Percentiles rank a stretch among this genome's conserved stretches.
phyloP scores from a whole-genome alignment of 176 grass and related monocot species.

The Bothriochloa decipiens region DNA sequence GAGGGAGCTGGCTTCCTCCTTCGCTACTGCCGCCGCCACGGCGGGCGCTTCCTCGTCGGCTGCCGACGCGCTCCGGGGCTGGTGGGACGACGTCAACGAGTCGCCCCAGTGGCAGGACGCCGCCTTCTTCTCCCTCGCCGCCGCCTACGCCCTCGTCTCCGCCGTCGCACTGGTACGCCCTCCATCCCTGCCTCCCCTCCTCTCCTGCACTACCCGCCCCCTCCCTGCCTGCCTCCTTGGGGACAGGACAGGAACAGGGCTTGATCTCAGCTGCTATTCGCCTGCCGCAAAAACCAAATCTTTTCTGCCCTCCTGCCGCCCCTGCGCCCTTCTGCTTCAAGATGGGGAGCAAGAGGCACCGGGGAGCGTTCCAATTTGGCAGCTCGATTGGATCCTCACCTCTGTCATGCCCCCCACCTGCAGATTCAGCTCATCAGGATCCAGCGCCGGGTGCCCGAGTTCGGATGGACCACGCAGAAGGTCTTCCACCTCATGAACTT shows the following conservation, averaged over 20 bases:
- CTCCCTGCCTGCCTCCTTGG: background rate
- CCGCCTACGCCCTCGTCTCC: conserved; percentile 84
- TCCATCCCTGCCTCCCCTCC: background rate
- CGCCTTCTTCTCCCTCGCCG: conserved; percentile 85
- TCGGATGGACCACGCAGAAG: conserved; percentile 98
- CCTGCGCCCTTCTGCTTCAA: background rate
- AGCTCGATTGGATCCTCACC: background rate
- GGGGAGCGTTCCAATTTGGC: background rate
- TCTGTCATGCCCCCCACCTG: background rate
- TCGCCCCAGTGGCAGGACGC: conserved; percentile 78
- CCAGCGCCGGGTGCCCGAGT: conserved; percentile 81
- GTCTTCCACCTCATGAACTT: conserved; percentile 99
- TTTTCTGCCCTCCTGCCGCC: background rate
- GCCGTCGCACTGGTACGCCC: conserved; percentile 78
- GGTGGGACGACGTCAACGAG: conserved; percentile 81
- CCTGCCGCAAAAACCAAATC: background rate
- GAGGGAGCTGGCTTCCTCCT: conserved; percentile 43
- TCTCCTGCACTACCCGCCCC: too few species aligned
- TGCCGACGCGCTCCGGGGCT: conserved; percentile 40
- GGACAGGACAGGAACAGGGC: background rate
- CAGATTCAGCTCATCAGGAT: conserved; percentile 96
- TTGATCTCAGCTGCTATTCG: background rate
- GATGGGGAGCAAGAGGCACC: background rate
- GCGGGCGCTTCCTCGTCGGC: too few species aligned
- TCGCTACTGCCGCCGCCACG: background rate